Evolutionary conservation across 2,329 filamentous ascomycete species (phyloP).

Genomic region (Neofusicoccum kwambonambiense): DNA sequence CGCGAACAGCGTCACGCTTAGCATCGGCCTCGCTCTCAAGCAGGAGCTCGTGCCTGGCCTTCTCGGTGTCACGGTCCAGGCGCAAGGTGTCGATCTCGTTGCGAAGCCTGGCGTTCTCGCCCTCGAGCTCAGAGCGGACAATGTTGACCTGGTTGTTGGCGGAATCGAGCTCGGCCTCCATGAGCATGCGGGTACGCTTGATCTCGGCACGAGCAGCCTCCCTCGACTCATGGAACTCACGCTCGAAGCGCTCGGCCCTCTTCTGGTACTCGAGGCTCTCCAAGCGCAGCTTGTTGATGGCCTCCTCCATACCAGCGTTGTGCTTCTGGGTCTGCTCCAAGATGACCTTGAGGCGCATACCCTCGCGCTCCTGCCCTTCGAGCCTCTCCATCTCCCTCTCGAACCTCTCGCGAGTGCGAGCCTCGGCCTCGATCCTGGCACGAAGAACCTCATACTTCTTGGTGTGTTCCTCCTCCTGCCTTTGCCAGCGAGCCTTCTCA

Average conservation of each 20-base stretch:
- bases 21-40: slow-evolving; percentile 75
- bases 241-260: slow-evolving; percentile 66
- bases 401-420: slow-evolving; percentile 44
- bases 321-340: slow-evolving; percentile 59
- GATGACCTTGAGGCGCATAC: slow-evolving; percentile 75
- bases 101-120: slow-evolving; percentile 70
- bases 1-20: slow-evolving; percentile 59
- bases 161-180: slow-evolving; percentile 79
- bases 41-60: slow-evolving; percentile 78
- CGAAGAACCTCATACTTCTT: slow-evolving; percentile 55
- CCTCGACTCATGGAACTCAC: slow-evolving; percentile 80
- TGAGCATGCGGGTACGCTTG: slow-evolving; percentile 71
- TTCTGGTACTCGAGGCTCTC: slow-evolving; percentile 74
- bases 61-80: slow-evolving; percentile 77
- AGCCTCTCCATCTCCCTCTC: slow-evolving; percentile 48
- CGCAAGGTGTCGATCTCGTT: slow-evolving; percentile 74
- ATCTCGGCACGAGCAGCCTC: slow-evolving; percentile 78
- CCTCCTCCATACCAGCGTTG: slow-evolving; percentile 64
- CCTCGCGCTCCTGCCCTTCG: slow-evolving; percentile 65
- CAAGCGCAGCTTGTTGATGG: slow-evolving; percentile 52
- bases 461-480: slow-evolving; percentile 61
- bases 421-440: slow-evolving; percentile 49
- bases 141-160: slow-evolving; percentile 85
- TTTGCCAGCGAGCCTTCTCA: slow-evolving; percentile 76
- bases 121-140: slow-evolving; percentile 77